These are phyloP conservation scores for Cladosporium velox DNA, from an alignment of 2,329 filamentous ascomycete genomes.

Conservation along the genomic window DNA sequence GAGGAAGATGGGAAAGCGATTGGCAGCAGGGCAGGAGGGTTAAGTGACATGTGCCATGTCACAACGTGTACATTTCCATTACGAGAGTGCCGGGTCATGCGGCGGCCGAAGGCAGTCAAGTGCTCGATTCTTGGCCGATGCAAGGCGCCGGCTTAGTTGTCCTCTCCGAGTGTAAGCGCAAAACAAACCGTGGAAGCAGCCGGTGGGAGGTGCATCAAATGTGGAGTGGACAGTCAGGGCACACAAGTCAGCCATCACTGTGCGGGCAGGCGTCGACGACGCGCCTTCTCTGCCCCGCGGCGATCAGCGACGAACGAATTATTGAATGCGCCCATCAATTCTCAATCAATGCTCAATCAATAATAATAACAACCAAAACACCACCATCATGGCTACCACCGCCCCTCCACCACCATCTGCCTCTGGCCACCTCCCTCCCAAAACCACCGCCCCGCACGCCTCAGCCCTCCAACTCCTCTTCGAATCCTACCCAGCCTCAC, in stretches of 20 bases:
- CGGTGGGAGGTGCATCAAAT: background rate
- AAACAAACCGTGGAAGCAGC: background rate
- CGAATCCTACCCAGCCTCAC: conserved; percentile 18
- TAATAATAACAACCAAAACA: background rate
- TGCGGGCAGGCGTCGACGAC: background rate
- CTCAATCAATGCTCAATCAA: conserved; percentile 4
- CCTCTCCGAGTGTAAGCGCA: conserved; percentile 6
- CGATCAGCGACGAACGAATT: background rate
- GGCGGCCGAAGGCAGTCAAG: conserved; percentile 13
- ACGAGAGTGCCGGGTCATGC: conserved; percentile 17
- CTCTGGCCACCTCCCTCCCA: background rate
- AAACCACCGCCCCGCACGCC: conserved; percentile 14
- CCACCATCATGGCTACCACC: background rate
- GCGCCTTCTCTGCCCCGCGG: background rate
- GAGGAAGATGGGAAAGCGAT: background rate
- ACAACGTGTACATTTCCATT: conserved; percentile 15
- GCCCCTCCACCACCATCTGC: background rate
- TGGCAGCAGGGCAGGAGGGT: background rate
- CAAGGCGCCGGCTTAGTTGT: conserved; percentile 12
- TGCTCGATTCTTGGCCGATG: conserved; percentile 1
- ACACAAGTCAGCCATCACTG: background rate
- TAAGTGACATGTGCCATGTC: conserved; percentile 6
- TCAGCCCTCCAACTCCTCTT: conserved; percentile 27
- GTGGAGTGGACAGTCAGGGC: background rate
- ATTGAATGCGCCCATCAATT: conserved; percentile 1